A percentile compares a stretch with the other conserved stretches of the same genome.
phyloP scores from a whole-genome alignment of 1,284 basidiomycete genomes.

The Malassezia equina region DNA sequence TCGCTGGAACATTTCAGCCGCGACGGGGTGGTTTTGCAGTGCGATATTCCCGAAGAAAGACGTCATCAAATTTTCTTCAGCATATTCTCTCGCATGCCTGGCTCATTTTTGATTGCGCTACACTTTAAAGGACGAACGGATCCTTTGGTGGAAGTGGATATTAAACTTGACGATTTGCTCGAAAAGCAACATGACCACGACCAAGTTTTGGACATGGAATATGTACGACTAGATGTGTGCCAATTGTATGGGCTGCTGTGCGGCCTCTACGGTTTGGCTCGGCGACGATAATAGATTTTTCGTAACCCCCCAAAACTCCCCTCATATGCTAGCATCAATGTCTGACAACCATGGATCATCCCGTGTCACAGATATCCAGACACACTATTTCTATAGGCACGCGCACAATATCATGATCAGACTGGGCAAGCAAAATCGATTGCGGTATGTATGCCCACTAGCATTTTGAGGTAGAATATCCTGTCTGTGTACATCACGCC shows the following conservation, averaged over 20 bases:
- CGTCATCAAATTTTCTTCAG: slow-evolving; percentile 98
- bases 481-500: slow-evolving; percentile 15
- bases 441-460: slow-evolving; percentile 15
- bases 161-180: slow-evolving; percentile 95
- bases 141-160: slow-evolving; percentile 98
- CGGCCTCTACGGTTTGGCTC: neutral
- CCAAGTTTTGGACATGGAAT: slow-evolving; percentile 85
- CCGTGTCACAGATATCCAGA: neutral
- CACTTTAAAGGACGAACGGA: slow-evolving; percentile 99
- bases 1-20: slow-evolving; percentile 51
- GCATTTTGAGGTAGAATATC: slow-evolving; percentile 14
- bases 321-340: neutral
- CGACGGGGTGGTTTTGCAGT: slow-evolving; percentile 97
- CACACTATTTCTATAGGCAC: neutral
- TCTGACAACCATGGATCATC: neutral
- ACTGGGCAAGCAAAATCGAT: slow-evolving; percentile 14
- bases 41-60: slow-evolving; percentile 87
- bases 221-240: slow-evolving; percentile 90
- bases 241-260: slow-evolving; percentile 69
- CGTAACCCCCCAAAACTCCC: neutral
- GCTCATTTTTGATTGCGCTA: slow-evolving; percentile 94
- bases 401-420: neutral
- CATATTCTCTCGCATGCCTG: slow-evolving; percentile 90
- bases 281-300: neutral
- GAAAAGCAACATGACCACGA: slow-evolving; percentile 99